Conservation (phyloP, 768 basidiomycete species). For the Cystofilobasidium macerans region DNA sequence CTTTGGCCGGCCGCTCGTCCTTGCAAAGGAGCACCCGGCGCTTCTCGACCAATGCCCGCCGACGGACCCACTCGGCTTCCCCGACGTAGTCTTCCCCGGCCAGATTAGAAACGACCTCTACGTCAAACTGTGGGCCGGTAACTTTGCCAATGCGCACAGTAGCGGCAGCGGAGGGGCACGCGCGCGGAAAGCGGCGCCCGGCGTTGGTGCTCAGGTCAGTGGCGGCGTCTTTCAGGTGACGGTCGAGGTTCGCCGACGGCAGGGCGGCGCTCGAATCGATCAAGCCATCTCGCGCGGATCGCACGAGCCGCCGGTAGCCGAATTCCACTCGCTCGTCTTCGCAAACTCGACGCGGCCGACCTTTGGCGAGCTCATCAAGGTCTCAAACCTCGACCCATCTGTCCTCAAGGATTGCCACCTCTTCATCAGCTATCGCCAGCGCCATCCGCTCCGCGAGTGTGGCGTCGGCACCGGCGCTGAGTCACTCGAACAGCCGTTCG, state of each 20-base stretch:
- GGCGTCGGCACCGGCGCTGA: conserved; percentile 27
- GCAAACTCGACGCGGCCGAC: conserved; percentile 77
- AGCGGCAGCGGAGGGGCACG: conserved; percentile 29
- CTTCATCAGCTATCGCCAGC: conserved; percentile 86
- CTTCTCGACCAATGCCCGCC: conserved; percentile 68
- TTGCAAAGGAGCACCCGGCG: conserved; percentile 73
- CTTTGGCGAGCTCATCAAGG: conserved; percentile 84
- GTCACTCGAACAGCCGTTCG: conserved; percentile 62
- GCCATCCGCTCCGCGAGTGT: conserved; percentile 29
- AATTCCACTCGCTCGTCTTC: conserved; percentile 86
- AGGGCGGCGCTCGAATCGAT: conserved; percentile 57
- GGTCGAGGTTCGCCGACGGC: conserved; percentile 68
- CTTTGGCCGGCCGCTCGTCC: conserved; percentile 62
- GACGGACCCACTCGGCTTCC: conserved; percentile 80
- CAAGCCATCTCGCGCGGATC: conserved; percentile 65
- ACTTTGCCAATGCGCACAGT: conserved; percentile 53
- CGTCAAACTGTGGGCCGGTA: conserved; percentile 76
- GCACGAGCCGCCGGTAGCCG: conserved; percentile 66
- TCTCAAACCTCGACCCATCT: conserved; percentile 54
- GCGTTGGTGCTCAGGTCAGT: conserved; percentile 45
- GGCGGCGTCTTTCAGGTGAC: conserved; percentile 69
- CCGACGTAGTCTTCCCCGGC: conserved; percentile 90
- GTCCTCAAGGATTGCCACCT: conserved; percentile 71
- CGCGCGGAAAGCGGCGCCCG: conserved; percentile 34
- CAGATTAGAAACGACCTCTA: conserved; percentile 89